phyloP scores from a whole-genome alignment of 345 rosid species.

The Syzygium grande region DNA sequence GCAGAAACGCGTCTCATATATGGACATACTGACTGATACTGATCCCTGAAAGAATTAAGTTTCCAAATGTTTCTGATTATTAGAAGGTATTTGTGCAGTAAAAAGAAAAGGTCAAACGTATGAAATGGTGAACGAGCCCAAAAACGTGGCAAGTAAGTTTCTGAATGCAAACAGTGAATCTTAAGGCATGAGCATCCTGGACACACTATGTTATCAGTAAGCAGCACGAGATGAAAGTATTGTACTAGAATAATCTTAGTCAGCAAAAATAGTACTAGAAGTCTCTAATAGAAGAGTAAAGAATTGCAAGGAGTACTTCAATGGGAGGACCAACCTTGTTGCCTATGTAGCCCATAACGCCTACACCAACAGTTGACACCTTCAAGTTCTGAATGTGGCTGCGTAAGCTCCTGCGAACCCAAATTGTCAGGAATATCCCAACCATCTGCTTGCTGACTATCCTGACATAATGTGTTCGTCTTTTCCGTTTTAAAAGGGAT shows the following conservation, averaged over 20 bases:
- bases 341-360: slow-evolving; percentile 95
- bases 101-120: background rate
- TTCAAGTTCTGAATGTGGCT: slow-evolving; percentile 70
- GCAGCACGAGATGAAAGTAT: background rate
- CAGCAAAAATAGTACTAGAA: background rate
- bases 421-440: slow-evolving; percentile 74
- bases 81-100: background rate
- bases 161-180: background rate
- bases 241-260: background rate
- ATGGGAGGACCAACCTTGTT: slow-evolving; percentile 58
- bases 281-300: background rate
- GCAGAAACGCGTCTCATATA: slow-evolving; percentile 81
- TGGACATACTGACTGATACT: slow-evolving; percentile 87
- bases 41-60: slow-evolving; percentile 61
- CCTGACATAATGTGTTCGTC: slow-evolving; percentile 59
- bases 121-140: background rate
- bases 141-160: background rate
- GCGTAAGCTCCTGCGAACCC: slow-evolving; percentile 88
- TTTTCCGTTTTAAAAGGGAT: slow-evolving; percentile 58
- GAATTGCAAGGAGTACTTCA: background rate
- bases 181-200: background rate
- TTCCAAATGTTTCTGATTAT: background rate
- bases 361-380: slow-evolving; percentile 91
- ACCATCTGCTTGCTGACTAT: slow-evolving; percentile 96
- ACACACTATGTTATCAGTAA: background rate